Evolutionary conservation across 768 basidiomycete species (phyloP).

Genomic region (Gloeopeniophorella convolvens): DNA sequence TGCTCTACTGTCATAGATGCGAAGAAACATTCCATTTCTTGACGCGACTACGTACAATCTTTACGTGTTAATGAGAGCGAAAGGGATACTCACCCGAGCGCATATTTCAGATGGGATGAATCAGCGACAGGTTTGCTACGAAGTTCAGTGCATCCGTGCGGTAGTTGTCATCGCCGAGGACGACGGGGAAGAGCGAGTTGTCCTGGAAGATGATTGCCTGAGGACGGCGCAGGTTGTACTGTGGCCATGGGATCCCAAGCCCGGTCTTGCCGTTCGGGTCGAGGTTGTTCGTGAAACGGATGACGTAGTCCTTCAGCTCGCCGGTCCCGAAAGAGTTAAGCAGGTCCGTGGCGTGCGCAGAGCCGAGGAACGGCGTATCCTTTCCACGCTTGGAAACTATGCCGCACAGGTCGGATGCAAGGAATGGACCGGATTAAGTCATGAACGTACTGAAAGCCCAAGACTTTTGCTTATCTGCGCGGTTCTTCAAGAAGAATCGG

Average conservation of each 20-base stretch:
- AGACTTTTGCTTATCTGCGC: constrained; percentile 33
- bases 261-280: constrained; percentile 26
- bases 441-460: constrained; percentile 37
- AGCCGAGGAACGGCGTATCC: constrained; percentile 36
- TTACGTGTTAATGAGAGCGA: no score
- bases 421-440: not conserved
- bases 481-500: constrained; percentile 37
- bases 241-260: constrained; percentile 22
- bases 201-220: constrained; percentile 20
- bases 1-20: no score
- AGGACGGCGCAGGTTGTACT: constrained; percentile 18
- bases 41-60: no score
- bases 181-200: constrained; percentile 6
- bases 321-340: constrained; percentile 21
- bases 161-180: constrained; percentile 19
- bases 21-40: no score
- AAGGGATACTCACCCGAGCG: no score
- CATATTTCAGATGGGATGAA: constrained; percentile 16
- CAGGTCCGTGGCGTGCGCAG: constrained; percentile 27
- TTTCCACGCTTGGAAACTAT: constrained; percentile 44
- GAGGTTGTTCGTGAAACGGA: constrained; percentile 27
- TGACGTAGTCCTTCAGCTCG: constrained; percentile 26
- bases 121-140: constrained; percentile 16
- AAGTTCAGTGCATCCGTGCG: constrained; percentile 17
- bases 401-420: not conserved